Percentiles rank a stretch among this genome's conserved stretches.
Evolutionary conservation across 257 asterid species (phyloP).

Genomic region (Scutellaria barbata): DNA sequence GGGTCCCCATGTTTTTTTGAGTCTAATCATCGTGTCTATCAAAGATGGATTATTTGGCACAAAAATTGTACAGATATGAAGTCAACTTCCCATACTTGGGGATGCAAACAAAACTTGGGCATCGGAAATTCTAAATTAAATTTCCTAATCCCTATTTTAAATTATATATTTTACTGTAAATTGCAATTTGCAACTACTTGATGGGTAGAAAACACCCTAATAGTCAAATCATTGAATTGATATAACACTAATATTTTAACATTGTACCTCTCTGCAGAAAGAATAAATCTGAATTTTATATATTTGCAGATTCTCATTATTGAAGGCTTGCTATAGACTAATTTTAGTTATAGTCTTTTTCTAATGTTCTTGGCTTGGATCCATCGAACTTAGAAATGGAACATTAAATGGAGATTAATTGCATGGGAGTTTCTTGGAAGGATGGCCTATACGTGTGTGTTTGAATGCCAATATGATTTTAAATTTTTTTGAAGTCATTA

Average conservation of each 20-base stretch:
- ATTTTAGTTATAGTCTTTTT: not conserved
- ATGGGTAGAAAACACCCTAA: slow-evolving; percentile 25
- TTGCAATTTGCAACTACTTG: not conserved
- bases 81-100: slow-evolving; percentile 19
- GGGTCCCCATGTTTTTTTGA: not conserved
- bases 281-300: slow-evolving; percentile 6
- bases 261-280: slow-evolving; percentile 5
- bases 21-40: not conserved
- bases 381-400: slow-evolving; percentile 10
- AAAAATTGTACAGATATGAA: not conserved
- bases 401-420: slow-evolving; percentile 22
- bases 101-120: slow-evolving; percentile 23
- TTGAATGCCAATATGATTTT: no score
- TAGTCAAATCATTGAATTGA: slow-evolving; percentile 27
- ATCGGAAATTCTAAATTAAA: not conserved
- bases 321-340: slow-evolving; percentile 18
- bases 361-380: slow-evolving; percentile 5
- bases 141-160: not conserved
- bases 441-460: no score
- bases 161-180: not conserved
- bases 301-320: slow-evolving; percentile 20
- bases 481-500: no score
- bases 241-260: slow-evolving; percentile 7
- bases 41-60: no score
- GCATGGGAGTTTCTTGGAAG: slow-evolving; percentile 30